These are phyloP conservation scores for Trichoderma cornu-damae DNA, from an alignment of 2,329 filamentous ascomycete genomes.

Conservation along the genomic window DNA sequence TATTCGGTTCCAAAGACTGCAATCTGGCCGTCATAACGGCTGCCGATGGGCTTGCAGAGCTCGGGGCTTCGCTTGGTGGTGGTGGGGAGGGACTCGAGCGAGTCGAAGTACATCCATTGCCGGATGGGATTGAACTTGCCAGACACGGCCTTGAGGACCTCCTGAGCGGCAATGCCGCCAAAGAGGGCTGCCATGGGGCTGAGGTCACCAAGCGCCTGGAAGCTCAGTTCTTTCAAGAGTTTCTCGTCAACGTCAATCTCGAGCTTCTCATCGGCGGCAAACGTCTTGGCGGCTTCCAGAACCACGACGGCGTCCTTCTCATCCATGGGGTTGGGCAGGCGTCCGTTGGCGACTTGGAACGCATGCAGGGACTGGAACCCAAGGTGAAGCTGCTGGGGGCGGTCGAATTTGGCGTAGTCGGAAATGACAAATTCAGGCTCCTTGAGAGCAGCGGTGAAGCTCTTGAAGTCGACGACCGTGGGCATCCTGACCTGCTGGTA, in stretches of 20 bases:
- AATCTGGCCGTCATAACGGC: constrained; percentile 94
- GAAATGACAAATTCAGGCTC: constrained; percentile 87
- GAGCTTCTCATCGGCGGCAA: constrained; percentile 65
- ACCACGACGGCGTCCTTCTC: constrained; percentile 77
- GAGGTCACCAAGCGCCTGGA: constrained; percentile 86
- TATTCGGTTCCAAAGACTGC: constrained; percentile 91
- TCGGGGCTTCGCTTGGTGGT: constrained; percentile 73
- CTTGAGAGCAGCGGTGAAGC: constrained; percentile 69
- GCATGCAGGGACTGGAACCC: constrained; percentile 89
- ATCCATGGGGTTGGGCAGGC: constrained; percentile 77
- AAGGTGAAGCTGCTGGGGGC: constrained; percentile 84
- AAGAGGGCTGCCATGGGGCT: constrained; percentile 93
- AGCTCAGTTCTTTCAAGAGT: constrained; percentile 85
- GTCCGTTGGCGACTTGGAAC: constrained; percentile 70
- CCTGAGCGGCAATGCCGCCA: constrained; percentile 87
- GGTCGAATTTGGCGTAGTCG: constrained; percentile 96
- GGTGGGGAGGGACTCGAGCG: constrained; percentile 85
- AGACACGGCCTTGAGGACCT: constrained; percentile 93
- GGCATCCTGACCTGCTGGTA: constrained; percentile 99
- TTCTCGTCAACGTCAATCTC: constrained; percentile 81
- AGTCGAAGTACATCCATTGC: constrained; percentile 97
- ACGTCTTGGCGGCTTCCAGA: constrained; percentile 65
- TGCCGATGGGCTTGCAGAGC: constrained; percentile 76
- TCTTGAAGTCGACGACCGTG: constrained; percentile 84
- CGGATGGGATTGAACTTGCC: constrained; percentile 95